Base-by-base conservation (phyloP, 192 early-diverging fungal genomes). In the Coemansia umbellata region DNA sequence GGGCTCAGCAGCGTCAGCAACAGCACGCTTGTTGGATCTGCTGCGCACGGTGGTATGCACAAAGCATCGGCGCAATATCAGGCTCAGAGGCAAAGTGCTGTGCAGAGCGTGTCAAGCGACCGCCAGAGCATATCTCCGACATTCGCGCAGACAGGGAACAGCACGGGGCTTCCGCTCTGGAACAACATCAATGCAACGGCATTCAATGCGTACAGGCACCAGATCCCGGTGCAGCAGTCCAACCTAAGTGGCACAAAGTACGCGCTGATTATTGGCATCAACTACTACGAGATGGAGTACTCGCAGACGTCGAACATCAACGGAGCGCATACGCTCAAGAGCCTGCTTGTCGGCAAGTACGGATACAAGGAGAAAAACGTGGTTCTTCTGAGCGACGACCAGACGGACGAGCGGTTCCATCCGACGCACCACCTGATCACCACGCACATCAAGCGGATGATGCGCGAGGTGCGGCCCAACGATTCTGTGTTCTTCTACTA, bases 401-500 rank as follows among this genome's bases (percentile, higher is more conserved):
- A 87, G 43, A 48, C 66, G n/a, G 66, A 66, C 31, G 40, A 39
- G 31, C 54, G 62, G 27, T 42, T 24, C 32, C 56, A 73, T 10
- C 77, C 77, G 18, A 86, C 83, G 15, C 57, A 74, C 28, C 71
- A 73, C 31, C 78, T 81, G 45, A 86, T 86, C 18, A 69, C 80
- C 13, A 63, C 80, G 26, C 81, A 75, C 31, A 85, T 91, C 61
- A 71, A 75, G 27, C 87, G 85, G 75, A 80, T 92, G 39, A 84
- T 87, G 53, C 62, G 65, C 36, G 84, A 72, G 22, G 80, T 85
- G 27, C 64, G 71, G 24, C 80, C 90, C 37, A 84, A 84, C 44
- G 88, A 90, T 58, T 83, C 84, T 7, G 72, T 92, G 50, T 85
- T 88, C 55, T 84, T 91, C 64, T 86, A 89, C 65, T 91, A 76